Evolutionary conservation across 1,284 basidiomycete species (phyloP).

Genomic region (Bondarzewia mesenterica): DNA sequence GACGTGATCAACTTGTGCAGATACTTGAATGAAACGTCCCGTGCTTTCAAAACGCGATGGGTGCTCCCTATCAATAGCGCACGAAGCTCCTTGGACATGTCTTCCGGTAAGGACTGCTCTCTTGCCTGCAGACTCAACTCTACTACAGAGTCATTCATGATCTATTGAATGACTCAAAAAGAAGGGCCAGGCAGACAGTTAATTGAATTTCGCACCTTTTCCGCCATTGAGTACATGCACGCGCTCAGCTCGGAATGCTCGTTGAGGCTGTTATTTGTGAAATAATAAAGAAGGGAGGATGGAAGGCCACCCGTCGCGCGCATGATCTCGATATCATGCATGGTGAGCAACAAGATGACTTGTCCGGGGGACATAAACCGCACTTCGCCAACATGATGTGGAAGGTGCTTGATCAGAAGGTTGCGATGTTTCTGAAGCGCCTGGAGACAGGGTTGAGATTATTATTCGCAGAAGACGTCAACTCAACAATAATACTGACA

Average conservation of each 20-base stretch:
- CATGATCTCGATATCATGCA: conserved; percentile 88
- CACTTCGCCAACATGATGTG: conserved; percentile 66
- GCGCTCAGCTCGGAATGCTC: conserved; percentile 54
- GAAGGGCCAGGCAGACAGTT: not conserved
- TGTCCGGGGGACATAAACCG: conserved; percentile 77
- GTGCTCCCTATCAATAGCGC: conserved; percentile 75
- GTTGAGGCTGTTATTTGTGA: conserved; percentile 85
- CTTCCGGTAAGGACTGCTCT: conserved; percentile 72
- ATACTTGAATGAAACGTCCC: conserved; percentile 78
- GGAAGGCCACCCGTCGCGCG: conserved; percentile 76
- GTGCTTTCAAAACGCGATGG: conserved; percentile 76
- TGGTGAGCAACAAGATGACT: conserved; percentile 80
- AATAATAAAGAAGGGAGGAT: conserved; percentile 83
- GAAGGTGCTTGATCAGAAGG: conserved; percentile 58
- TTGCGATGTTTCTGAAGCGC: conserved; percentile 63
- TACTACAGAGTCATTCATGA: conserved; percentile 65
- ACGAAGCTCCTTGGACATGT: conserved; percentile 70
- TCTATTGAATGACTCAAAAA: conserved; percentile 28
- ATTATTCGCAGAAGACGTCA: not conserved
- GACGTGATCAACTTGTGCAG: conserved; percentile 84
- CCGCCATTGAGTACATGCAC: conserved; percentile 82
- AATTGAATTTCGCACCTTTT: conserved; percentile 48
- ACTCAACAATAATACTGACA: conserved; percentile 32
- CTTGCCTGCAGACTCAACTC: conserved; percentile 70
- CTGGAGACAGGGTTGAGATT: conserved; percentile 27